These are phyloP conservation scores for Candida boleticola DNA, from an alignment of 805 yeast genomes.

Conservation along the genomic window DNA sequence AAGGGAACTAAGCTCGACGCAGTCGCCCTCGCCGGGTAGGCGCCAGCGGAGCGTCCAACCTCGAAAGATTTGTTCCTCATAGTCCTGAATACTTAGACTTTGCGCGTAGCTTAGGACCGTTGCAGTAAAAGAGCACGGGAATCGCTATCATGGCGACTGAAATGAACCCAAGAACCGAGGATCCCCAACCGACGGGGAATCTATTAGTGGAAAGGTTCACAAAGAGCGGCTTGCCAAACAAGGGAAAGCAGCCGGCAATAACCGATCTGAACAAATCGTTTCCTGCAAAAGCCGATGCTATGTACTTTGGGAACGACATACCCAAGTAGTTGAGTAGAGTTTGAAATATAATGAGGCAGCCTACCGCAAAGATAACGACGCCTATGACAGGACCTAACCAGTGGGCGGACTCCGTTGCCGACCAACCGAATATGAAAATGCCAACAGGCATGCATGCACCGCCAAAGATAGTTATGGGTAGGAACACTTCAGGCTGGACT, in stretches of 20 bases:
- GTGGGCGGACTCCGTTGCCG: slow-evolving; percentile 36
- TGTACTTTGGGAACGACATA: slow-evolving; percentile 44
- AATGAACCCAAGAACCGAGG: slow-evolving; percentile 46
- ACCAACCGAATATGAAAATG: slow-evolving; percentile 51
- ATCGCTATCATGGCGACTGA: slow-evolving; percentile 41
- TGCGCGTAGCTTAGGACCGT: slow-evolving; percentile 42
- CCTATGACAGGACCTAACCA: slow-evolving; percentile 53
- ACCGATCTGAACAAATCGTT: slow-evolving; percentile 50
- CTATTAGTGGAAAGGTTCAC: slow-evolving; percentile 45
- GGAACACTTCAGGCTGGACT: slow-evolving; percentile 40
- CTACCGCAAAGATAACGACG: slow-evolving; percentile 34
- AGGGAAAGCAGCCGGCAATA: slow-evolving; percentile 62
- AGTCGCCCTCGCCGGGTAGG: too few species aligned
- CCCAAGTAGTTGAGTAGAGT: slow-evolving; percentile 49
- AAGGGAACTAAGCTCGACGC: too few species aligned
- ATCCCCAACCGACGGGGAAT: slow-evolving; percentile 61
- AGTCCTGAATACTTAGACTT: slow-evolving; percentile 35
- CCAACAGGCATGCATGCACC: slow-evolving; percentile 42
- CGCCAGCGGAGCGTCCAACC: too few species aligned
- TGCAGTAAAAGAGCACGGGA: slow-evolving; percentile 43
- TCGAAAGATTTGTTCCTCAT: too few species aligned
- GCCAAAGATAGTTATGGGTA: slow-evolving; percentile 41
- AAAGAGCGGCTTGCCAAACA: slow-evolving; percentile 56
- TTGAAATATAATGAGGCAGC: slow-evolving; percentile 50
- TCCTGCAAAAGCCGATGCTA: slow-evolving; percentile 61